These are phyloP conservation scores for Neonothopanus nambi DNA, from an alignment of 1,284 basidiomycete genomes.

Conservation along the genomic window DNA sequence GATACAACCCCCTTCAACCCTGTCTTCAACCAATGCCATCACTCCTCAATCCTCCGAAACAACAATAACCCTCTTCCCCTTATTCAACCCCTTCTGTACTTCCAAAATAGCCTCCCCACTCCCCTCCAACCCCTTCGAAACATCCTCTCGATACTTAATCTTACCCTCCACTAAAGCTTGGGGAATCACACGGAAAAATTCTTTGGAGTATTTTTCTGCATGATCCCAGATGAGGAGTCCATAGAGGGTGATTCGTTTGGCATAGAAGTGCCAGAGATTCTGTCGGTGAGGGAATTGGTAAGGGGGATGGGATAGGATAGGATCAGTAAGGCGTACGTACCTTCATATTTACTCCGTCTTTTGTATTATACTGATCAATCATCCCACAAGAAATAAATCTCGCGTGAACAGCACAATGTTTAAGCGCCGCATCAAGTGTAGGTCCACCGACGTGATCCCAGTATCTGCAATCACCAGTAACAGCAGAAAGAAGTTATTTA, in stretches of 20 bases:
- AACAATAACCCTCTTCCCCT: slow-evolving; percentile 28
- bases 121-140: slow-evolving; percentile 39
- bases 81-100: slow-evolving; percentile 45
- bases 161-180: slow-evolving; percentile 45
- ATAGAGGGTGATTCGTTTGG: slow-evolving; percentile 47
- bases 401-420: slow-evolving; percentile 7
- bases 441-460: slow-evolving; percentile 67
- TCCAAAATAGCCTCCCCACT: slow-evolving; percentile 41
- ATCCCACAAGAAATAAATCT: slow-evolving; percentile 12
- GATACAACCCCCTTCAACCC: too few relatives aligned
- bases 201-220: slow-evolving; percentile 35
- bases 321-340: slow-evolving; percentile 20
- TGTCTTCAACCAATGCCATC: too few relatives aligned
- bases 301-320: background rate
- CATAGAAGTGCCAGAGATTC: slow-evolving; percentile 34
- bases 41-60: slow-evolving; percentile 13
- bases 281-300: slow-evolving; percentile 12
- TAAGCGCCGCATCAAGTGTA: slow-evolving; percentile 59
- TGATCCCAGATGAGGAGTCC: slow-evolving; percentile 60
- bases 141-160: slow-evolving; percentile 49
- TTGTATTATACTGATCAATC: slow-evolving; percentile 31
- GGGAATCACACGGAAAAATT: slow-evolving; percentile 50
- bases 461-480: slow-evolving; percentile 38
- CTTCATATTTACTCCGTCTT: slow-evolving; percentile 24
- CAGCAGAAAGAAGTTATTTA: too few relatives aligned